Base-by-base conservation (phyloP, 2,329 filamentous ascomycete genomes). In the Fusarium sterilihyphosum region DNA sequence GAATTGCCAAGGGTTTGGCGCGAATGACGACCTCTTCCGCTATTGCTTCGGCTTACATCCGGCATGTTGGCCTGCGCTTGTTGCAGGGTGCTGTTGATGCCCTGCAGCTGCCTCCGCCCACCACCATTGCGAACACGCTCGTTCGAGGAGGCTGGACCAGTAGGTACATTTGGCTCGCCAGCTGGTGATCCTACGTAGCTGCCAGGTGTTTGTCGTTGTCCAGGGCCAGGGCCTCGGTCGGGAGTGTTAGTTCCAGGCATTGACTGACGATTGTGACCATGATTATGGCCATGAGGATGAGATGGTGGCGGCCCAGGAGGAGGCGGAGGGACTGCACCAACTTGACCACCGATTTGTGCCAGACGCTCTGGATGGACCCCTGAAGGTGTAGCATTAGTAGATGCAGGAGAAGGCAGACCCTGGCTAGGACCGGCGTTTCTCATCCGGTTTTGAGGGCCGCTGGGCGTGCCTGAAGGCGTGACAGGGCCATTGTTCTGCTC, bases 1-100 rank as follows among this genome's bases (percentile, higher is more conserved):
- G 88, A 90, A 24, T 85, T 86, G 24, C 84, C 86, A 41, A 90
- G 78, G 65, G 84, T 85, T 60, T 82, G 83, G 20, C 85, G 80
- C 35, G 83, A 70, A 76, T 83, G 81, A 73, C 80, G 79, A 71
- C 83, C 71, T 65, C 82, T 77, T 37, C 71, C 57, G 18, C 83
- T 82, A 50, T 81, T 83, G 37, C 81, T 82, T 33, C 82, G 83
- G 31, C 78, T 80, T 41, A 72, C 58, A 3, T 83, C 82, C 3
- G 79, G 83, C 83, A 78, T 84, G 73, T 75, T 88, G 79, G 76
- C 78, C 77, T 86, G 87, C 2, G 85, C 85, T 79, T 88, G 86
- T 73, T 88, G 86, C 8, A 91, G 84, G 58, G 86, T 89, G 70
- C 82, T 90, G 74, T 91, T 90, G 67, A 92, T 91, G 52, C 88